phyloP scores from a whole-genome alignment of 495 filamentous ascomycete genomes.

The Penicillium samsonianum region DNA sequence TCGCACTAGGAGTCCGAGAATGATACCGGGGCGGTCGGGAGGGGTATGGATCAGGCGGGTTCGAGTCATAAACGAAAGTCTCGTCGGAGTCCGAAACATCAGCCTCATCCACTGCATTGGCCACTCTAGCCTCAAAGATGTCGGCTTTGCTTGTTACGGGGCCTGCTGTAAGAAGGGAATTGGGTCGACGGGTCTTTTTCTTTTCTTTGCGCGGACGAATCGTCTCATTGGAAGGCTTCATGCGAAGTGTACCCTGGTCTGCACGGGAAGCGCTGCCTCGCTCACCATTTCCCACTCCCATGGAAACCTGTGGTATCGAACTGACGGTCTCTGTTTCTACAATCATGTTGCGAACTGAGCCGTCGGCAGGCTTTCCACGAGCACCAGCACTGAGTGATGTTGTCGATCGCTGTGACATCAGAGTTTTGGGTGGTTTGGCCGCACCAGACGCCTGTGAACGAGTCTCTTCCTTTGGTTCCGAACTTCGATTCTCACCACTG shows the following conservation, averaged over 20 bases:
- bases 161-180: conserved; percentile 44
- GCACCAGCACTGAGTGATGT: conserved; percentile 48
- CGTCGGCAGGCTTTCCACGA: conserved; percentile 66
- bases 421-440: conserved; percentile 26
- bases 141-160: conserved; percentile 93
- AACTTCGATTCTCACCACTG: conserved; percentile 49
- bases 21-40: conserved; percentile 80
- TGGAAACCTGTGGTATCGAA: conserved; percentile 85
- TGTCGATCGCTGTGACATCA: conserved; percentile 51
- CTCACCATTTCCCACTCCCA: conserved; percentile 66
- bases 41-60: conserved; percentile 79
- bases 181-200: conserved; percentile 76
- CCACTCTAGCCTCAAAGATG: conserved; percentile 95
- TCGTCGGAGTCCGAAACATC: conserved; percentile 97
- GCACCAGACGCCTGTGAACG: conserved; percentile 31
- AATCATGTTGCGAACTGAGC: conserved; percentile 87
- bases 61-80: conserved; percentile 98
- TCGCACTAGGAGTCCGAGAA: conserved; percentile 91
- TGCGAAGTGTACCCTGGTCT: conserved; percentile 73
- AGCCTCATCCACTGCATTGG: conserved; percentile 87
- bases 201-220: conserved; percentile 91
- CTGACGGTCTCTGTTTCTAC: conserved; percentile 96
- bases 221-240: conserved; percentile 88
- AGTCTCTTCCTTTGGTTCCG: conserved; percentile 40
- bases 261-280: conserved; percentile 53